A percentile compares a stretch with the other conserved stretches of the same genome.
phyloP scores from a whole-genome alignment of 306 rosid species.

The Begonia peltatifolia region DNA sequence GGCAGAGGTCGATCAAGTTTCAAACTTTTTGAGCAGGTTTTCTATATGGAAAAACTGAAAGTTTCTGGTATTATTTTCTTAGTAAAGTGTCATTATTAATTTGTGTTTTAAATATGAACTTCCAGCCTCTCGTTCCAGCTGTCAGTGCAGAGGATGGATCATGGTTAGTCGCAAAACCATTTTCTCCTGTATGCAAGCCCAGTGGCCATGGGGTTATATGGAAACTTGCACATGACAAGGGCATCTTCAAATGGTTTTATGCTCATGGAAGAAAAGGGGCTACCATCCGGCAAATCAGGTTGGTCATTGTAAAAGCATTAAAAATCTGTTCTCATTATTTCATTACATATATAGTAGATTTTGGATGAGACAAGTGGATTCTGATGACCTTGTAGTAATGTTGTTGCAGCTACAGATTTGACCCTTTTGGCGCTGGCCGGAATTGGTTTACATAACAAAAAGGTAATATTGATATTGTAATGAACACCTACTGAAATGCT shows the following conservation, averaged over 20 bases:
- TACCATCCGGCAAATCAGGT: constrained; percentile 96
- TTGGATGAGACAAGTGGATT: constrained; percentile 10
- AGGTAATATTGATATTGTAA: constrained; percentile 31
- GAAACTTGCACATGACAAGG: constrained; percentile 90
- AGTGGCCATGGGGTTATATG: constrained; percentile 97
- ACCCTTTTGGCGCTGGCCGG: constrained; percentile 92
- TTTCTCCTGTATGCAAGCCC: constrained; percentile 76
- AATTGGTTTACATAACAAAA: constrained; percentile 69
- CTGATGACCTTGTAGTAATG: constrained; percentile 62
- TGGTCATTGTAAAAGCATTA: constrained; percentile 4
- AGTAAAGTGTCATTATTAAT: neutral
- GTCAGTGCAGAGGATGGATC: constrained; percentile 75
- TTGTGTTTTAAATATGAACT: constrained; percentile 17
- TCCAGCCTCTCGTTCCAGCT: constrained; percentile 95
- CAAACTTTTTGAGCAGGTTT: constrained; percentile 93
- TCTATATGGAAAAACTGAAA: constrained; percentile 5
- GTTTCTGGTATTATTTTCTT: neutral
- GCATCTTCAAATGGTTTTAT: constrained; percentile 83
- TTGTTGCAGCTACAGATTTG: constrained; percentile 88
- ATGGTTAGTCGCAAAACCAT: constrained; percentile 70
- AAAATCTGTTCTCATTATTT: constrained; percentile 1
- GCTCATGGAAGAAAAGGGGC: constrained; percentile 85
- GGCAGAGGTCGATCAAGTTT: constrained; percentile 94
- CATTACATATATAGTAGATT: constrained; percentile 7
- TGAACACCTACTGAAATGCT: too few species aligned